phyloP scores from a whole-genome alignment of 768 basidiomycete genomes.

The Lyophyllum atratum region DNA sequence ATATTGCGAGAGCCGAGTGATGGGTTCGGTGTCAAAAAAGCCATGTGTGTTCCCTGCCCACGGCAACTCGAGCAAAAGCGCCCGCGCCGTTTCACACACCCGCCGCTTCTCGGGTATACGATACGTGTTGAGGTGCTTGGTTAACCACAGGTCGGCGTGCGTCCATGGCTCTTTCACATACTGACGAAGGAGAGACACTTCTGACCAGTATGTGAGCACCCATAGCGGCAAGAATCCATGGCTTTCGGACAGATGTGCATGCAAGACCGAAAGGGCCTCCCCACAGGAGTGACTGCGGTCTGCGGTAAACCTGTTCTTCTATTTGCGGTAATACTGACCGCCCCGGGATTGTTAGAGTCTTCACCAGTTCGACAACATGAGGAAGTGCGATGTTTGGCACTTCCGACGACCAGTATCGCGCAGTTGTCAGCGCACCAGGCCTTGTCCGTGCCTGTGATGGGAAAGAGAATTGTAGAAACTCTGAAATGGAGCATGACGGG shows the following conservation, averaged over 20 bases:
- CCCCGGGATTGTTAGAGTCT: not conserved
- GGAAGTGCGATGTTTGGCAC: not conserved
- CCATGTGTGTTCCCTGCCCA: not conserved
- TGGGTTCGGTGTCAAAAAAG: not conserved
- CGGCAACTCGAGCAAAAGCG: not conserved
- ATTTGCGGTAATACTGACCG: not conserved
- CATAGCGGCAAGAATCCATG: not conserved
- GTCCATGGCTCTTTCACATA: not conserved
- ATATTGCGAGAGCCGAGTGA: not conserved
- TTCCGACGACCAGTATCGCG: not conserved
- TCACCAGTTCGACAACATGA: not conserved
- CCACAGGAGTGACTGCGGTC: not conserved
- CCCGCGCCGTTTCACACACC: not conserved
- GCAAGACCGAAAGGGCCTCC: not conserved
- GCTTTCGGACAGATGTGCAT: not conserved
- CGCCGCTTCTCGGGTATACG: not conserved
- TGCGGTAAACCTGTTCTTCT: not conserved
- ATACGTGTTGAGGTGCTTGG: not conserved
- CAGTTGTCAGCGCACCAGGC: not conserved
- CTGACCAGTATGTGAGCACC: not conserved
- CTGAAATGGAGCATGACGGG: not conserved
- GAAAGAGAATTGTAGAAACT: not conserved
- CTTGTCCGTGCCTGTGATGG: not conserved
- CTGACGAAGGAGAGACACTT: not conserved
- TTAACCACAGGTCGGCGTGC: not conserved